Conservation (phyloP, 192 early-diverging fungal genomes). For the Kappamyces sp. region DNA sequence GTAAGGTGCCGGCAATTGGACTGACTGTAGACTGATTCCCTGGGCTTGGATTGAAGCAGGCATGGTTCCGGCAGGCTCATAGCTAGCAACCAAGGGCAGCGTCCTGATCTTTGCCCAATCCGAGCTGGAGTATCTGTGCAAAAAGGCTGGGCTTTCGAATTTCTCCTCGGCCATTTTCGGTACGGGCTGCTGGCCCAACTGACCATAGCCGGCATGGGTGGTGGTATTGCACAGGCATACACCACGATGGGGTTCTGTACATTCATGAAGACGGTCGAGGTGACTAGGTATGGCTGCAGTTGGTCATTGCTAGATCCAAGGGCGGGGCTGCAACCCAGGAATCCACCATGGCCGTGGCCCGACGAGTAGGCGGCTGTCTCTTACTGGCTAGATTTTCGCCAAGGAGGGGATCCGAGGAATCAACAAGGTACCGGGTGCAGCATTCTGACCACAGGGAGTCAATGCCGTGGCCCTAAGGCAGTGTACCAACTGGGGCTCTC, state of each 20-base stretch:
- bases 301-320: conserved; percentile 64
- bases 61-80: no score
- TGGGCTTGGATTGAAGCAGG: conserved; percentile 58
- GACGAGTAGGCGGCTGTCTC: no score
- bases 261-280: conserved; percentile 76
- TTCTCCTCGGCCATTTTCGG: conserved; percentile 37
- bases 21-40: conserved; percentile 43
- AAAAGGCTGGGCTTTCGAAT: conserved; percentile 8
- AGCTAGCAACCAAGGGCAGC: conserved; percentile 48
- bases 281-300: conserved; percentile 56
- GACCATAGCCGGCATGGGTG: conserved; percentile 71
- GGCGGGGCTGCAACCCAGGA: conserved; percentile 39
- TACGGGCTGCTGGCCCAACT: conserved; percentile 36
- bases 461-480: conserved; percentile 87
- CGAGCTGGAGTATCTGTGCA: conserved; percentile 46
- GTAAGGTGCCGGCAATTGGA: background rate
- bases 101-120: conserved; percentile 55
- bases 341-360: conserved; percentile 72
- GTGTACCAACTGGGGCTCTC: conserved; percentile 89
- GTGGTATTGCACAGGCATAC: conserved; percentile 79
- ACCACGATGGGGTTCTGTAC: conserved; percentile 94
- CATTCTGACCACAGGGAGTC: conserved; percentile 51
- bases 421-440: conserved; percentile 42
- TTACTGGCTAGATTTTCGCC: conserved; percentile 64
- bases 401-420: conserved; percentile 81